Conservation (phyloP, 2,329 filamentous ascomycete species). For the Diaporthe ilicicola region DNA sequence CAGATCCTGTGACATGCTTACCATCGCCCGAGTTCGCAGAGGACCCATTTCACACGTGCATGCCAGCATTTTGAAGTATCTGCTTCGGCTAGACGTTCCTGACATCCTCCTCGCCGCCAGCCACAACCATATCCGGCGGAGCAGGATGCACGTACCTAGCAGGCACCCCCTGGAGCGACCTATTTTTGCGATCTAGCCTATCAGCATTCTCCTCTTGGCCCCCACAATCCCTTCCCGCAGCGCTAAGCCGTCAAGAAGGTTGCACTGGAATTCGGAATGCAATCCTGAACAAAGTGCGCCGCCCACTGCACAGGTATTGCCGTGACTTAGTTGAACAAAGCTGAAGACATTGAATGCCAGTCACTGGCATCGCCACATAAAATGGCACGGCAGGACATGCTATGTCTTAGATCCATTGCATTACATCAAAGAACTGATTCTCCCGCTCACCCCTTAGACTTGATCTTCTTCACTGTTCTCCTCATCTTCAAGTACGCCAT, state of each 20-base stretch:
- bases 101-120: constrained; percentile 9
- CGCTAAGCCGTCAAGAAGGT: constrained; percentile 12
- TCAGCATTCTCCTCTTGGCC: constrained; percentile 3
- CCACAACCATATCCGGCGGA: background rate
- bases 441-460: background rate
- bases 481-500: background rate
- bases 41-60: background rate
- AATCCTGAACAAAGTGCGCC: background rate
- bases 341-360: constrained; percentile 18
- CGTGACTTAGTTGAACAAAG: background rate
- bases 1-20: background rate
- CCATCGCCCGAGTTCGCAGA: background rate
- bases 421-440: background rate
- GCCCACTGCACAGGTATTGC: background rate
- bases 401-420: background rate
- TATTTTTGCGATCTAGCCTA: constrained; percentile 16
- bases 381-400: background rate
- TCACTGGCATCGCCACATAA: background rate
- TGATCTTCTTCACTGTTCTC: background rate
- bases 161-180: background rate
- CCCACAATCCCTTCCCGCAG: constrained; percentile 21
- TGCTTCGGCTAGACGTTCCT: background rate
- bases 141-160: constrained; percentile 1
- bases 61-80: background rate
- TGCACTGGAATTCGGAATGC: constrained; percentile 9